phyloP scores from a whole-genome alignment of 192 early-diverging fungal species.

The Linnemannia hyalina region DNA sequence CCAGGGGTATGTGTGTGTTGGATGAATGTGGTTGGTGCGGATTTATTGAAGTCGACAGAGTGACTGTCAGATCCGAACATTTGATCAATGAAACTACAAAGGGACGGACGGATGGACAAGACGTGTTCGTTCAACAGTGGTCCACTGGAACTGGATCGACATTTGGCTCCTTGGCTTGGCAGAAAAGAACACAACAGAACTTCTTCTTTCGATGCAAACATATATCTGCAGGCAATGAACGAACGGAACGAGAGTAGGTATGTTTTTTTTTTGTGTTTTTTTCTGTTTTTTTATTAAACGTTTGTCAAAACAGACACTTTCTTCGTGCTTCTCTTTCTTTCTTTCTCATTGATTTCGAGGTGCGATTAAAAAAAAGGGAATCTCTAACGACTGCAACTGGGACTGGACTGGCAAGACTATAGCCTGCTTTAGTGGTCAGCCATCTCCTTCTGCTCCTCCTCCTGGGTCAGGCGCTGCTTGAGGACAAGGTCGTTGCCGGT shows the following conservation, averaged over 20 bases:
- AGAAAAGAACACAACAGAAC: background rate
- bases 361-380: background rate
- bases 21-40: background rate
- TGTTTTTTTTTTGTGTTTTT: background rate
- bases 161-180: background rate
- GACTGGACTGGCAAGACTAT: background rate
- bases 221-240: background rate
- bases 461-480: slow-evolving; percentile 75
- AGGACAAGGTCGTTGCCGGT: slow-evolving; percentile 83
- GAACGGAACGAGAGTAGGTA: background rate
- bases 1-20: background rate
- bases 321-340: background rate
- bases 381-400: background rate
- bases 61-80: background rate
- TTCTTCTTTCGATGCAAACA: too few relatives aligned
- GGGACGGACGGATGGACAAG: too few relatives aligned
- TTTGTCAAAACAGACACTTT: background rate
- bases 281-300: background rate
- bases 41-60: background rate
- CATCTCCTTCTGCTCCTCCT: slow-evolving; percentile 65
- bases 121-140: background rate
- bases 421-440: slow-evolving; percentile 17
- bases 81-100: background rate
- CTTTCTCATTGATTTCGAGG: background rate
- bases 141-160: background rate